These are phyloP conservation scores for Gliomastix tumulicola DNA, from an alignment of 2,329 filamentous ascomycete species.

Conservation along the genomic window DNA sequence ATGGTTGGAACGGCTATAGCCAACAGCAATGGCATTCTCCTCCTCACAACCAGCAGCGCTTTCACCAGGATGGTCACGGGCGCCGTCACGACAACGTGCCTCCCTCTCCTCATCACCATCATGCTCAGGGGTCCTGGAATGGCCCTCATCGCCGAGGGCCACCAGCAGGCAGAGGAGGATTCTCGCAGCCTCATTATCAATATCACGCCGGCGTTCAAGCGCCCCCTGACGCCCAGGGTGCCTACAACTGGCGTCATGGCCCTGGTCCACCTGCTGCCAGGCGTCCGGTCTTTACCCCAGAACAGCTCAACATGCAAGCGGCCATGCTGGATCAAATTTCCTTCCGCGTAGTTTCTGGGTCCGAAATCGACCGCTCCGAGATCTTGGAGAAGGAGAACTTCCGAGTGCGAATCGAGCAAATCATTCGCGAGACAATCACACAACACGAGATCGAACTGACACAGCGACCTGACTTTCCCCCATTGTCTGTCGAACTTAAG, in stretches of 20 bases:
- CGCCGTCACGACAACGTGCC: not conserved
- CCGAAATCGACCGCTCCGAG: conserved; percentile 58
- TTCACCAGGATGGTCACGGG: not conserved
- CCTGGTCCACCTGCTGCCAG: not conserved
- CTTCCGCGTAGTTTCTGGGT: conserved; percentile 36
- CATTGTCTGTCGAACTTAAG: conserved; percentile 56
- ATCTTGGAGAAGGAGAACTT: conserved; percentile 67
- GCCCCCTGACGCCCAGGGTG: no score
- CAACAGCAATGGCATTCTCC: conserved; percentile 6
- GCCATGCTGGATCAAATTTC: conserved; percentile 42
- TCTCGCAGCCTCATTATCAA: no score
- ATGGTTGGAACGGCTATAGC: not conserved
- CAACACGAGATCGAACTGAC: conserved; percentile 35
- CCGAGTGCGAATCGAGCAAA: conserved; percentile 53
- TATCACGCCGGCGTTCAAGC: conserved; percentile 2
- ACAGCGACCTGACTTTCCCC: conserved; percentile 35
- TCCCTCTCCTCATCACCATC: conserved; percentile 3
- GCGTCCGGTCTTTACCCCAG: conserved; percentile 12
- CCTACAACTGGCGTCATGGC: not conserved
- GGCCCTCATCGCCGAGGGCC: no score
- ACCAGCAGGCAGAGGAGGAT: no score
- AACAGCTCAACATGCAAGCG: conserved; percentile 42
- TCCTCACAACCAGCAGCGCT: not conserved
- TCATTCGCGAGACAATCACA: conserved; percentile 54
- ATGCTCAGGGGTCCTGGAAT: conserved; percentile 12